Evolutionary conservation across 1,284 basidiomycete genomes (phyloP).

Genomic region (Austroboletus olivaceoglutinosus): DNA sequence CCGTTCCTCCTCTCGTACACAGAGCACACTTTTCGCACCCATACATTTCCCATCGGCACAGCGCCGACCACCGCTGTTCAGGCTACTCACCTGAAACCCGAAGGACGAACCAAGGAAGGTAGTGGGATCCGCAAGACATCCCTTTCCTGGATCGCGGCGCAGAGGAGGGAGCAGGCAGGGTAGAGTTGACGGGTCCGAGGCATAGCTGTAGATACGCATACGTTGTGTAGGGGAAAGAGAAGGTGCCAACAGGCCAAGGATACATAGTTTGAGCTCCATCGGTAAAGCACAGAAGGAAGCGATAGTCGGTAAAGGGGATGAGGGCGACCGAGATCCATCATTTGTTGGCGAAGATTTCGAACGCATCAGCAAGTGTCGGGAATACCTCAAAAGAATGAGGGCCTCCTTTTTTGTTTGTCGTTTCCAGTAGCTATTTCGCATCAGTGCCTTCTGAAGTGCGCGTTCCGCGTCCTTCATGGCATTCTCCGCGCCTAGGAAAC

Average conservation of each 20-base stretch:
- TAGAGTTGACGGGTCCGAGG: slow-evolving; percentile 53
- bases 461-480: slow-evolving; percentile 40
- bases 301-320: slow-evolving; percentile 20
- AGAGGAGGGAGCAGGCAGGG: slow-evolving; percentile 45
- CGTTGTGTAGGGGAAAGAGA: slow-evolving; percentile 56
- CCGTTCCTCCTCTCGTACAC: slow-evolving; percentile 43
- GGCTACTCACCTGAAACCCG: slow-evolving; percentile 6
- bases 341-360: slow-evolving; percentile 13
- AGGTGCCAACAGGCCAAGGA: slow-evolving; percentile 58
- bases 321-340: slow-evolving; percentile 4
- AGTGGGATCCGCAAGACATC: slow-evolving; percentile 38
- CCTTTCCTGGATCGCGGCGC: slow-evolving; percentile 14
- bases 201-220: slow-evolving; percentile 54
- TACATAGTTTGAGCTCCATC: slow-evolving; percentile 56
- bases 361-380: slow-evolving; percentile 49
- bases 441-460: slow-evolving; percentile 40
- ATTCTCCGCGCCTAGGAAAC: slow-evolving; percentile 18
- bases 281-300: slow-evolving; percentile 43
- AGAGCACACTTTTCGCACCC: slow-evolving; percentile 38
- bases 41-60: slow-evolving; percentile 37
- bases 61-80: slow-evolving; percentile 16
- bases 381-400: slow-evolving; percentile 48
- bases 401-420: slow-evolving; percentile 49
- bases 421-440: slow-evolving; percentile 50
- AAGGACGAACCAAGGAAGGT: slow-evolving; percentile 21